Evolutionary conservation across 73 alveolate genomes (phyloP).

Genomic region (Tetrahymena thermophila): DNA sequence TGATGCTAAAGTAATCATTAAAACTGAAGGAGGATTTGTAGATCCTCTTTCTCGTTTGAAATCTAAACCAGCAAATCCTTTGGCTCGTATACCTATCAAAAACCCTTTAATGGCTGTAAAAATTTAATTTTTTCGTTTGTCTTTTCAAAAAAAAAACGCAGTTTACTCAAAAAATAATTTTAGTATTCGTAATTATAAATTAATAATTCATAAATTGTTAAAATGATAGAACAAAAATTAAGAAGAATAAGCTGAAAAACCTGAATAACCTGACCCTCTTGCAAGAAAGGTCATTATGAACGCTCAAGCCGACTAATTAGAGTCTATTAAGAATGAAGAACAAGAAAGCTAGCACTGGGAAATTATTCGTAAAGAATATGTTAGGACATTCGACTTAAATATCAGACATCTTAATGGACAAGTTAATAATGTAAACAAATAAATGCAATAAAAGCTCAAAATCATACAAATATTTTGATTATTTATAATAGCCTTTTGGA

Average conservation of each 20-base stretch:
- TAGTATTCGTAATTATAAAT: too few relatives aligned
- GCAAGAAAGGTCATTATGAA: conserved; percentile 10
- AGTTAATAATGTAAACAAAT: neutral
- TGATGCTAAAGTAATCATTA: conserved; percentile 2
- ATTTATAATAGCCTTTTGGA: conserved; percentile 33
- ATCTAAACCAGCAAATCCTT: neutral
- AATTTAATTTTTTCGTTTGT: neutral
- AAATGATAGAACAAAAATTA: neutral
- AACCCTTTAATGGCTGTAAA: conserved; percentile 26
- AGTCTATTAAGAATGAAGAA: conserved; percentile 1
- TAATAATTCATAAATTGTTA: too few relatives aligned
- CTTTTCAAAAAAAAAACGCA: neutral
- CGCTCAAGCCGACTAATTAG: neutral
- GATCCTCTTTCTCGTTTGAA: conserved; percentile 38
- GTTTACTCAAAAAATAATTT: neutral
- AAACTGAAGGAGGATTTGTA: conserved; percentile 41
- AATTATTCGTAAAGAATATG: conserved; percentile 21
- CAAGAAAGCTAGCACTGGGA: conserved; percentile 14
- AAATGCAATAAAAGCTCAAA: neutral
- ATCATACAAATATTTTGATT: neutral
- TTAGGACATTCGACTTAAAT: conserved; percentile 16
- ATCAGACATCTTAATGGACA: conserved; percentile 5
- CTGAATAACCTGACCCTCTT: conserved; percentile 18
- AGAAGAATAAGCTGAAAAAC: neutral
- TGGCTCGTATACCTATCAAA: neutral